These are phyloP conservation scores for Linderniella brevidens DNA, from an alignment of 257 asterid species.

Conservation along the genomic window DNA sequence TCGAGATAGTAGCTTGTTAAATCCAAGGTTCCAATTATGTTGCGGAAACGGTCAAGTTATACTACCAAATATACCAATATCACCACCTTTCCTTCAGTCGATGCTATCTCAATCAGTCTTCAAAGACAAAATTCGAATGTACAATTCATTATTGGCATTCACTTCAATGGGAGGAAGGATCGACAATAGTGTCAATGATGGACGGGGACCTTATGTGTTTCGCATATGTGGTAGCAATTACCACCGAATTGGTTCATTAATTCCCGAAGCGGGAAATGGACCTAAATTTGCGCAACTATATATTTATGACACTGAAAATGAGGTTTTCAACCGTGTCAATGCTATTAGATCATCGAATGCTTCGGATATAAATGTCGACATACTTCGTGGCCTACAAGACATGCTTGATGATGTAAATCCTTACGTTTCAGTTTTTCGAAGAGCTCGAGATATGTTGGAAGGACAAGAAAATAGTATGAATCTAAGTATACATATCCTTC, in stretches of 20 bases:
- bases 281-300: background rate
- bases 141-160: background rate
- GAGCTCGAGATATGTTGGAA: background rate
- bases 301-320: background rate
- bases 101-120: background rate
- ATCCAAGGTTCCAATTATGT: too few species aligned
- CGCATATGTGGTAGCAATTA: background rate
- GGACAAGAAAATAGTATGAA: background rate
- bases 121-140: background rate
- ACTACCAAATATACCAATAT: too few species aligned
- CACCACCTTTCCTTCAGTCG: too few species aligned
- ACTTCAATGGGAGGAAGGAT: slow-evolving; percentile 1
- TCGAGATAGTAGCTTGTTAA: too few species aligned
- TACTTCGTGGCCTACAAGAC: background rate
- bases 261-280: background rate
- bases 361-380: too few species aligned
- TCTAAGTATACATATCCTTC: background rate
- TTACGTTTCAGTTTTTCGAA: background rate
- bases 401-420: slow-evolving; percentile 1
- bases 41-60: too few species aligned
- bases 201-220: background rate
- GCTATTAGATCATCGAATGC: too few species aligned
- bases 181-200: background rate
- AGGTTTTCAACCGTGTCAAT: background rate
- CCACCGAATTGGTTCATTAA: background rate